phyloP scores from a whole-genome alignment of 163 green algal species.

The Chlorella variabilis region DNA sequence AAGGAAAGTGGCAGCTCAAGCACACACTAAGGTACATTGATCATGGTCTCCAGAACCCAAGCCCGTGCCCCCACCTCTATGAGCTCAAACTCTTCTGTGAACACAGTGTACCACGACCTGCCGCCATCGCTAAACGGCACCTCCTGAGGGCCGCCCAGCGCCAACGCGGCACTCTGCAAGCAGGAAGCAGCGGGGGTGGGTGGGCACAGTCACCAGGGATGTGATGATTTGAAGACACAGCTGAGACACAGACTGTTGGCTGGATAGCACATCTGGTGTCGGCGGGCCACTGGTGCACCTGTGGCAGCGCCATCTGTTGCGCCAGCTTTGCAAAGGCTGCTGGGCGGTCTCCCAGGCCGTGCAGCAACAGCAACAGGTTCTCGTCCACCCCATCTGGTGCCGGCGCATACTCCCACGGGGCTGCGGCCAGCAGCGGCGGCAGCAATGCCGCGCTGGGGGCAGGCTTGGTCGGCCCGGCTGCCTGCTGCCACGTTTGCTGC shows the following conservation, averaged over 20 bases:
- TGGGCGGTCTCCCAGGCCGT: conserved; percentile 47
- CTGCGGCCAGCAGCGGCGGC: conserved; percentile 3
- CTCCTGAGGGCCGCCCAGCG: conserved; percentile 34
- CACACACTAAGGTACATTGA: too few relatives aligned
- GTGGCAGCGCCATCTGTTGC: conserved; percentile 42
- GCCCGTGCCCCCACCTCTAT: too few relatives aligned
- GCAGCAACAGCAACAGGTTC: conserved; percentile 51
- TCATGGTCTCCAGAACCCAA: too few relatives aligned
- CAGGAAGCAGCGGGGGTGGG: not conserved
- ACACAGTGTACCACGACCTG: conserved; percentile 31
- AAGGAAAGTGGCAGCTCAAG: not conserved
- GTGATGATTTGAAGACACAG: too few relatives aligned
- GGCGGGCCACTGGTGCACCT: too few relatives aligned
- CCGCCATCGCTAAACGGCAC: conserved; percentile 41
- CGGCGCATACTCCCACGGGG: conserved; percentile 27
- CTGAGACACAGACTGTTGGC: too few relatives aligned
- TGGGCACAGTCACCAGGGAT: not conserved
- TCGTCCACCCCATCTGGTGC: conserved; percentile 33
- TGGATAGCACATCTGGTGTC: too few relatives aligned
- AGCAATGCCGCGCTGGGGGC: conserved; percentile 11
- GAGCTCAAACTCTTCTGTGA: conserved; percentile 18
- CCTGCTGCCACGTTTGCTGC: not conserved
- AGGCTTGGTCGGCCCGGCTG: not conserved
- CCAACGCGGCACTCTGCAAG: conserved; percentile 41
- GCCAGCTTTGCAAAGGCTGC: conserved; percentile 42